Percentiles rank a stretch among this genome's conserved stretches.
Conservation (phyloP, 139 green algal species). For the Chlamydomonas eustigma region DNA sequence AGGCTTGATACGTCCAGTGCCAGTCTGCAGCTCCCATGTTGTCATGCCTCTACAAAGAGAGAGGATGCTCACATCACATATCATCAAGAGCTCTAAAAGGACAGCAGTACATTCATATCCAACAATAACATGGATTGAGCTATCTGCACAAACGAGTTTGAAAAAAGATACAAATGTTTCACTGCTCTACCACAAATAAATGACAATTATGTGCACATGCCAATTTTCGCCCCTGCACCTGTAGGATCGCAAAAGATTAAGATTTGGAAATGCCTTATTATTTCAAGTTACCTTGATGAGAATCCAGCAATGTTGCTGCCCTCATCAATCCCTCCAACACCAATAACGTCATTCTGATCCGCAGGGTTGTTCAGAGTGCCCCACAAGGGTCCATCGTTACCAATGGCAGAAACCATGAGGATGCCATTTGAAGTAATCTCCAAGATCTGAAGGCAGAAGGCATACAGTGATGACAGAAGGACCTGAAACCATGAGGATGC, state of each 20-base stretch:
- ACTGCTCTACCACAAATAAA: too few species aligned
- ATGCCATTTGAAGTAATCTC: constrained; percentile 91
- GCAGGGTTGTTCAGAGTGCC: constrained; percentile 99
- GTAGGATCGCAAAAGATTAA: too few species aligned
- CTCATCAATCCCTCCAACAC: constrained; percentile 94
- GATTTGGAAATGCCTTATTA: too few species aligned
- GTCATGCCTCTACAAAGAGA: constrained; percentile 86
- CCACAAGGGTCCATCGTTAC: constrained; percentile 96
- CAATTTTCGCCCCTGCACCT: neutral
- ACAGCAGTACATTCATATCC: too few species aligned
- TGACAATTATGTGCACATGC: too few species aligned
- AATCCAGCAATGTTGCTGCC: constrained; percentile 84
- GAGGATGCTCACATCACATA: too few species aligned
- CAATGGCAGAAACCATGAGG: constrained; percentile 91
- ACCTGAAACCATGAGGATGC: constrained; percentile 1
- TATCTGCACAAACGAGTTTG: too few species aligned
- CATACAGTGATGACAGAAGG: too few species aligned
- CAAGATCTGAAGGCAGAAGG: constrained; percentile 42
- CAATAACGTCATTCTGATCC: constrained; percentile 95
- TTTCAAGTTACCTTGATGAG: constrained; percentile 65
- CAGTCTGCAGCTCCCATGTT: constrained; percentile 90
- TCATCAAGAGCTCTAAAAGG: too few species aligned
- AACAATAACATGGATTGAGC: too few species aligned
- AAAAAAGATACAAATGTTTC: too few species aligned
- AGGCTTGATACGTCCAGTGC: constrained; percentile 81